Percentiles rank a stretch among this genome's conserved stretches.
Conservation (phyloP, 78 protist genomes). For the Cavenderia fasciculata region DNA sequence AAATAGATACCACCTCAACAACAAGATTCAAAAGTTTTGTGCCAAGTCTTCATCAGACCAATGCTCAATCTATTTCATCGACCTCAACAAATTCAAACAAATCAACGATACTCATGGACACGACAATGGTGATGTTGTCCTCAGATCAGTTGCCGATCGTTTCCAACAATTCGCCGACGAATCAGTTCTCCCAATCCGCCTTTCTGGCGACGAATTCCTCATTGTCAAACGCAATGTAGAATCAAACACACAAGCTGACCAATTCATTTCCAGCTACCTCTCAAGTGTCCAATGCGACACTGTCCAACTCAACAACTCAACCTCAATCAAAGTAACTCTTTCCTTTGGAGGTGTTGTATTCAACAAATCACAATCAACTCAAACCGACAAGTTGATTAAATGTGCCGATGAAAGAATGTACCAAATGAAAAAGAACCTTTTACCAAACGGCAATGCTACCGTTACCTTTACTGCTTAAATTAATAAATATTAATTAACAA, state of each 20-base stretch:
- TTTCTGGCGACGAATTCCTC: conserved; percentile 67
- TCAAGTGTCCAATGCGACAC: neutral
- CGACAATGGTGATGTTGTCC: conserved; percentile 42
- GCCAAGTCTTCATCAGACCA: conserved; percentile 13
- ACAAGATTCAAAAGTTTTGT: conserved; percentile 66
- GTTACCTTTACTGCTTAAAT: too few species aligned
- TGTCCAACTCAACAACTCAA: neutral
- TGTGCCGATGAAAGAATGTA: conserved; percentile 69
- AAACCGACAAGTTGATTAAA: conserved; percentile 30
- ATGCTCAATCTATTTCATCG: conserved; percentile 40
- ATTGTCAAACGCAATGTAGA: conserved; percentile 35
- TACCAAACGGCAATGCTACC: too few species aligned
- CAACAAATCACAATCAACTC: conserved; percentile 9
- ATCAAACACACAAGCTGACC: conserved; percentile 16
- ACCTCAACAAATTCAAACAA: conserved; percentile 48
- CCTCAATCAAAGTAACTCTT: neutral
- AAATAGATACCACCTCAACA: conserved; percentile 39
- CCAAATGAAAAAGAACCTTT: conserved; percentile 38
- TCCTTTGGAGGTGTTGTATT: conserved; percentile 66
- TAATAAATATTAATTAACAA: too few species aligned
- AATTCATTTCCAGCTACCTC: conserved; percentile 8
- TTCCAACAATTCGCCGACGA: conserved; percentile 3
- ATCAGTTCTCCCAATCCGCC: conserved; percentile 48
- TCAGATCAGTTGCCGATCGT: conserved; percentile 29
- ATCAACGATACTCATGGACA: conserved; percentile 72